phyloP scores from a whole-genome alignment of 495 filamentous ascomycete species.

The Thermothielavioides terrestris region DNA sequence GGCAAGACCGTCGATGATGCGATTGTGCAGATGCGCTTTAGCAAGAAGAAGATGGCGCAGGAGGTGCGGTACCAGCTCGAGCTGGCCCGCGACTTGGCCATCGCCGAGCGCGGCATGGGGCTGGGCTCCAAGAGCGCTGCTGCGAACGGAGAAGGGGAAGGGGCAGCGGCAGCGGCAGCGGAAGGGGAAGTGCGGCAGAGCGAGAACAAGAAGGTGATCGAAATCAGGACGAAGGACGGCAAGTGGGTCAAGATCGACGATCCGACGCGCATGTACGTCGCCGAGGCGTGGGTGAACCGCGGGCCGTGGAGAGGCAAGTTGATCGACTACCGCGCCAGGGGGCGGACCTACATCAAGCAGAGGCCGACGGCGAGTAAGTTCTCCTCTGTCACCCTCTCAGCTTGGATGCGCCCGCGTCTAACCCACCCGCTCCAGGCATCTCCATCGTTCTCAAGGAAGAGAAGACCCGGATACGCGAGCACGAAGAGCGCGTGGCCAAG shows the following conservation, averaged over 20 bases:
- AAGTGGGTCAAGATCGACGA: conserved; percentile 57
- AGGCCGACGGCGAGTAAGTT: conserved; percentile 65
- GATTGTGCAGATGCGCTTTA: conserved; percentile 89
- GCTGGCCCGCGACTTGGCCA: conserved; percentile 65
- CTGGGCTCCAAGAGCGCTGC: conserved; percentile 36
- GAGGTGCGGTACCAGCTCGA: conserved; percentile 72
- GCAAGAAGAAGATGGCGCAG: conserved; percentile 82
- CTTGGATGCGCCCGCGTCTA: background rate
- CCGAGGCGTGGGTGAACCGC: conserved; percentile 83
- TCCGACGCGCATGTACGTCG: conserved; percentile 70
- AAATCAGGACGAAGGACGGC: conserved; percentile 48
- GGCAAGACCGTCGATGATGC: conserved; percentile 91
- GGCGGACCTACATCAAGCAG: conserved; percentile 49
- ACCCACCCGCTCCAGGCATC: conserved; percentile 44
- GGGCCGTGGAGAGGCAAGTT: conserved; percentile 46
- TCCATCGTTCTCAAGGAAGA: conserved; percentile 86
- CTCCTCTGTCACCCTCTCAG: background rate
- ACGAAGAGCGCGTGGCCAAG: conserved; percentile 66
- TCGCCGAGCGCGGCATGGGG: conserved; percentile 77
- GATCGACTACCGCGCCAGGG: conserved; percentile 60
- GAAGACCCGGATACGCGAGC: conserved; percentile 70
- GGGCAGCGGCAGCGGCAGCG: background rate
- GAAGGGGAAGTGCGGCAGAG: no score
- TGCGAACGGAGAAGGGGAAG: background rate
- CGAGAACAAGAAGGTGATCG: conserved; percentile 18